These are phyloP conservation scores for Porcisia hertigi DNA, from an alignment of 208 protist genomes.

Conservation along the genomic window DNA sequence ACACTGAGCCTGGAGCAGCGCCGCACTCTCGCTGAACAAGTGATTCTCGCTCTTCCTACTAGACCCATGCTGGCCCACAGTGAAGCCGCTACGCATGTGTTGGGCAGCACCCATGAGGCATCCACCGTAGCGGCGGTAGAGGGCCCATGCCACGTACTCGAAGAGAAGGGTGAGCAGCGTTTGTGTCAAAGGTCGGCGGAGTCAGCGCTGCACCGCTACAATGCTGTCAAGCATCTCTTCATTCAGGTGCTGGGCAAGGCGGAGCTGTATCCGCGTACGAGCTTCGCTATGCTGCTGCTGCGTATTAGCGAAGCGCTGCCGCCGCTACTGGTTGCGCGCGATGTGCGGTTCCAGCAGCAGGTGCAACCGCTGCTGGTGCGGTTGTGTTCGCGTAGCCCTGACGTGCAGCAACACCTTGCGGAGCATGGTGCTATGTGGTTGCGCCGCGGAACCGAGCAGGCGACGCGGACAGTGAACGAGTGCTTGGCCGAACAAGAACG, in stretches of 20 bases:
- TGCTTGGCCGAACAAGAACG: conserved; percentile 54
- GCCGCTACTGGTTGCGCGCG: conserved; percentile 9
- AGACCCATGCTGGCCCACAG: conserved; percentile 15
- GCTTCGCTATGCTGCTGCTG: conserved; percentile 36
- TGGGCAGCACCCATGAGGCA: not conserved
- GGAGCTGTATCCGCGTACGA: conserved; percentile 30
- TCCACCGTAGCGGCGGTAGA: not conserved
- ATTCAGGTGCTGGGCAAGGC: conserved; percentile 49
- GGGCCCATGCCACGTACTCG: not conserved
- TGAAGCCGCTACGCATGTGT: conserved; percentile 1
- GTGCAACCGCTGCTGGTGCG: conserved; percentile 41
- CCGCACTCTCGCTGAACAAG: conserved; percentile 38
- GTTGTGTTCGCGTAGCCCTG: conserved; percentile 31
- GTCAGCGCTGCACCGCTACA: conserved; percentile 11
- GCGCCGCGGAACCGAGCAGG: conserved; percentile 27
- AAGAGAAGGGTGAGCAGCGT: not conserved
- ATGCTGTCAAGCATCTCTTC: conserved; percentile 41
- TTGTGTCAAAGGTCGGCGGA: not conserved
- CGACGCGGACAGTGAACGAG: conserved; percentile 37
- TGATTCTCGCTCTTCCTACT: conserved; percentile 54
- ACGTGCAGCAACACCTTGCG: conserved; percentile 26
- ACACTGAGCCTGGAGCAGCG: conserved; percentile 36
- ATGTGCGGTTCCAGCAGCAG: conserved; percentile 31
- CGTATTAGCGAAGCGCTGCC: conserved; percentile 54
- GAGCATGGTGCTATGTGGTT: conserved; percentile 57